phyloP scores from a whole-genome alignment of 257 asterid species.

The Misopates orontium region DNA sequence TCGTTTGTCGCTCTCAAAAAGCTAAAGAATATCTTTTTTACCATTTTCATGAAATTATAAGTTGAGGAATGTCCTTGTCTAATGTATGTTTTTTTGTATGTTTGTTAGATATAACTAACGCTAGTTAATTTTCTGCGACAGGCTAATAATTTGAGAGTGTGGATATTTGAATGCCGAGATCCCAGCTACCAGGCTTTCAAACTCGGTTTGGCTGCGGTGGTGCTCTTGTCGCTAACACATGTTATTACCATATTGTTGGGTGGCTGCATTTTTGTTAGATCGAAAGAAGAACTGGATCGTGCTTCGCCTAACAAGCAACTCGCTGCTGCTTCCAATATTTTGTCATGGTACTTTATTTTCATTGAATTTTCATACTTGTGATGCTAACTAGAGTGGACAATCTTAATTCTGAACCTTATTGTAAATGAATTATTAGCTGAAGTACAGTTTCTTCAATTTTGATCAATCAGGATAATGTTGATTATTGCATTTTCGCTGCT shows the following conservation, averaged over 20 bases:
- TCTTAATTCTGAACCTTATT: too few species aligned
- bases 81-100: not conserved
- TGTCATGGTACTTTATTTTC: constrained; percentile 54
- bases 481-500: constrained; percentile 8
- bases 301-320: constrained; percentile 75
- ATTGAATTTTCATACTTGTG: not conserved
- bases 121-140: constrained; percentile 11
- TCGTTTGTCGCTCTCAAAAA: not conserved
- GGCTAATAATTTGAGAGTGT: constrained; percentile 53
- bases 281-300: constrained; percentile 62
- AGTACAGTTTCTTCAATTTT: not conserved
- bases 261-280: constrained; percentile 67
- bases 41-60: not conserved
- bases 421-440: too few species aligned
- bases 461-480: constrained; percentile 12
- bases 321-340: constrained; percentile 67
- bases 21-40: not conserved
- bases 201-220: constrained; percentile 69
- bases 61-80: too few species aligned
- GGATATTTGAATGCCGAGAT: constrained; percentile 80
- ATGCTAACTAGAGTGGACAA: too few species aligned
- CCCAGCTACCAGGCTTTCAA: constrained; percentile 80
- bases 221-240: constrained; percentile 65
- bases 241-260: constrained; percentile 47
- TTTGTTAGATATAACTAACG: not conserved